These are phyloP conservation scores for Pleurostoma richardsiae DNA, from an alignment of 2,329 filamentous ascomycete genomes.

Conservation along the genomic window DNA sequence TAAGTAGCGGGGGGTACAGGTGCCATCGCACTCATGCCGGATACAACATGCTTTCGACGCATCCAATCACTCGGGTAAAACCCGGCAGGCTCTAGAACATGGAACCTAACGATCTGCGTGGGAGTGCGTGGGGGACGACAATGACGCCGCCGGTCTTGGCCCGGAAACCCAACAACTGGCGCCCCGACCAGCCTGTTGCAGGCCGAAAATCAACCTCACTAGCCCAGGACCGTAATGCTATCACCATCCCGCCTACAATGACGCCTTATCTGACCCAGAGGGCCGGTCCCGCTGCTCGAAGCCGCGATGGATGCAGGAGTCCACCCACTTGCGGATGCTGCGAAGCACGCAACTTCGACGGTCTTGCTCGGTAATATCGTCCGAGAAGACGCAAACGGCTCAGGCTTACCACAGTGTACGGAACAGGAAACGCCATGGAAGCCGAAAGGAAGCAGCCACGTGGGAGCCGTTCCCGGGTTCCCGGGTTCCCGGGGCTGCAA, in stretches of 20 bases:
- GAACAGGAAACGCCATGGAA: not conserved
- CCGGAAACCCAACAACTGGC: not conserved
- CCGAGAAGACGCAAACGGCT: too few relatives aligned
- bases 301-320: too few relatives aligned
- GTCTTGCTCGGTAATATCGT: too few relatives aligned
- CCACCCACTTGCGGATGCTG: too few relatives aligned
- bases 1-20: not conserved
- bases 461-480: not conserved
- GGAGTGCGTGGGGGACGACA: not conserved
- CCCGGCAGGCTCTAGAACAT: not conserved
- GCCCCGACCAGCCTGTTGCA: not conserved
- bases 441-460: not conserved
- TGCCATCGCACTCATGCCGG: not conserved
- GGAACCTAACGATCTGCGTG: not conserved
- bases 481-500: not conserved
- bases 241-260: too few relatives aligned
- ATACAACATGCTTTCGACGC: not conserved
- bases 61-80: too few relatives aligned
- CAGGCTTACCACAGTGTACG: not conserved
- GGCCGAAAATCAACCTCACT: too few relatives aligned
- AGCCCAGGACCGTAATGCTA: too few relatives aligned
- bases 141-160: not conserved
- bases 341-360: too few relatives aligned
- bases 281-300: too few relatives aligned
- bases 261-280: too few relatives aligned